phyloP scores from a whole-genome alignment of 106 monocot species.

The Vanilla planifolia region DNA sequence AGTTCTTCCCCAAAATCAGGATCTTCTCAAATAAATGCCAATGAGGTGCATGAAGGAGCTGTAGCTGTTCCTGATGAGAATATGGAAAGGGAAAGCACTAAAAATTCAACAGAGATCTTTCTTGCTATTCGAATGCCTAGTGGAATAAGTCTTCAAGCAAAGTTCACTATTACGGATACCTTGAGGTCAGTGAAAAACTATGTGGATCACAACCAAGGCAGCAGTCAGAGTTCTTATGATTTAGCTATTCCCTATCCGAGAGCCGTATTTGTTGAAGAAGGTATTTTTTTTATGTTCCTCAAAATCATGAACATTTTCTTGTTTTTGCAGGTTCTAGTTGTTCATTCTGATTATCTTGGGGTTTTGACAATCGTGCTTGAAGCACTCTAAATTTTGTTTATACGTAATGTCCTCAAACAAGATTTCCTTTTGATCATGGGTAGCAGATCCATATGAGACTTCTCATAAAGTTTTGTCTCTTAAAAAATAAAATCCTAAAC shows the following conservation, averaged over 20 bases:
- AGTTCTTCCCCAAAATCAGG: slow-evolving; percentile 9
- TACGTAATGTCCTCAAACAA: too few species aligned
- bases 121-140: slow-evolving; percentile 68
- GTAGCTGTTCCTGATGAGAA: slow-evolving; percentile 13
- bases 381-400: too few species aligned
- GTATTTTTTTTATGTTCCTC: slow-evolving; percentile 21
- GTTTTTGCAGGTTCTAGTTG: too few species aligned
- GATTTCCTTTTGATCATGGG: too few species aligned
- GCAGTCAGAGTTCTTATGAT: slow-evolving; percentile 42
- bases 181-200: slow-evolving; percentile 65
- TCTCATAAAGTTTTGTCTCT: too few species aligned
- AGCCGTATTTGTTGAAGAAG: slow-evolving; percentile 64
- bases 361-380: too few species aligned
- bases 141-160: slow-evolving; percentile 63
- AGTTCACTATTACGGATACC: slow-evolving; percentile 43
- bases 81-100: slow-evolving; percentile 11
- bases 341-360: too few species aligned
- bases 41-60: slow-evolving; percentile 2
- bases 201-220: slow-evolving; percentile 38
- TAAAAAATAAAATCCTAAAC: too few species aligned
- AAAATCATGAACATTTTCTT: too few species aligned
- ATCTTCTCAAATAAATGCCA: slow-evolving; percentile 6
- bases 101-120: slow-evolving; percentile 54
- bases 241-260: slow-evolving; percentile 84
- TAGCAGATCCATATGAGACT: too few species aligned